These are phyloP conservation scores for Suhomyces sp. DNA, from an alignment of 805 yeast species.

Conservation along the genomic window DNA sequence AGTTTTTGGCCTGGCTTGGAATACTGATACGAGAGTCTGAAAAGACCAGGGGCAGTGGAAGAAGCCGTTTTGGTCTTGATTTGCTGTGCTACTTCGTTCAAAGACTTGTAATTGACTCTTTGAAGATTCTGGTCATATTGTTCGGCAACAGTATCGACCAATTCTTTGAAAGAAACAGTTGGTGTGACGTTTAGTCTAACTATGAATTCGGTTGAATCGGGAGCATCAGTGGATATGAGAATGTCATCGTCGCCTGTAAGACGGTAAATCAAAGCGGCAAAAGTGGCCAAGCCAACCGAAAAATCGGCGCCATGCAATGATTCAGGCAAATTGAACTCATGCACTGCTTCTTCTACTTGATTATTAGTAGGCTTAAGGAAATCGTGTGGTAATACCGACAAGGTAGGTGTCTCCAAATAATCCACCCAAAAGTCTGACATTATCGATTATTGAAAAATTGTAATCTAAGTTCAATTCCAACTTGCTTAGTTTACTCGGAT, in stretches of 20 bases:
- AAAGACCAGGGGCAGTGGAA: constrained; percentile 61
- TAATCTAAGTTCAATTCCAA: not conserved
- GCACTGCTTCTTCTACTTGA: constrained; percentile 61
- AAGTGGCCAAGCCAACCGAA: constrained; percentile 58
- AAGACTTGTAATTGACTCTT: constrained; percentile 42
- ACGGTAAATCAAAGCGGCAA: constrained; percentile 69
- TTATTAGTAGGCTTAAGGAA: constrained; percentile 72
- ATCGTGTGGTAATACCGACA: constrained; percentile 86
- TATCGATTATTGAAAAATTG: not conserved
- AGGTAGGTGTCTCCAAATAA: constrained; percentile 72
- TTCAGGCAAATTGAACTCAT: constrained; percentile 27
- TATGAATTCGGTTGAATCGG: constrained; percentile 46
- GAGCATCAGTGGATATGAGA: constrained; percentile 68
- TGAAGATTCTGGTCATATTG: constrained; percentile 35
- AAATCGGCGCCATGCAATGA: constrained; percentile 27
- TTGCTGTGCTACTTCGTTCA: constrained; percentile 53
- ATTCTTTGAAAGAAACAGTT: constrained; percentile 49
- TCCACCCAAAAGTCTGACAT: constrained; percentile 53
- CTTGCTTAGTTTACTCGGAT: not conserved
- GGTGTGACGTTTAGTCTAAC: constrained; percentile 62
- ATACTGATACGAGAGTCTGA: constrained; percentile 58
- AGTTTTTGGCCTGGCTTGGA: constrained; percentile 38
- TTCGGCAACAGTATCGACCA: constrained; percentile 45
- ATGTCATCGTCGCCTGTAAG: constrained; percentile 94
- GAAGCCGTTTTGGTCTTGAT: constrained; percentile 49